A percentile compares a stretch with the other conserved stretches of the same genome.
Conservation (phyloP, 2,329 filamentous ascomycete genomes). For the Colletotrichum noveboracense region DNA sequence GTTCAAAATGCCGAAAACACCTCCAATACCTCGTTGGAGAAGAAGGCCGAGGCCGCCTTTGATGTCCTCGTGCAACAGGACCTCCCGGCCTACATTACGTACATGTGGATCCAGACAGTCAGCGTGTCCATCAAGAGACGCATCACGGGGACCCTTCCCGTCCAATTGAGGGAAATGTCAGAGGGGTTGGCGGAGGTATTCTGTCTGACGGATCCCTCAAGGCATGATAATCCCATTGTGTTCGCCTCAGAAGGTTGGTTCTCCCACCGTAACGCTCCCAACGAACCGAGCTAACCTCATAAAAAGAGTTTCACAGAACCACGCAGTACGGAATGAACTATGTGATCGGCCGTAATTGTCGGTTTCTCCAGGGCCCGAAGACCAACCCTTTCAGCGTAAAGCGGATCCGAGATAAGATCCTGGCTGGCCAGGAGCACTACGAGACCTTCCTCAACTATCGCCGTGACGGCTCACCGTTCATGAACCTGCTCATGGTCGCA, state of each 20-base stretch:
- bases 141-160: conserved; percentile 70
- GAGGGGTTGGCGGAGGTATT: conserved; percentile 80
- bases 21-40: conserved; percentile 62
- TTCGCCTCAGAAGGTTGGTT: conserved; percentile 74
- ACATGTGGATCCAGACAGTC: conserved; percentile 72
- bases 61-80: conserved; percentile 69
- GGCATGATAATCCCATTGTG: conserved; percentile 76
- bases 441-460: conserved; percentile 81
- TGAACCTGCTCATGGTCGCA: conserved; percentile 79
- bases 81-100: conserved; percentile 73
- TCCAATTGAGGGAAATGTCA: conserved; percentile 69
- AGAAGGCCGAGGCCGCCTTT: conserved; percentile 70
- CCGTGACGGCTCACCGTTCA: conserved; percentile 77
- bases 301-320: conserved; percentile 69
- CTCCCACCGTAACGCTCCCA: rapidly evolving
- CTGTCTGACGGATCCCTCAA: conserved; percentile 76
- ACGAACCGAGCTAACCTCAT: neutral
- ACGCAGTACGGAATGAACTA: conserved; percentile 79
- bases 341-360: conserved; percentile 76
- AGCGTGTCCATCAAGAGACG: conserved; percentile 71
- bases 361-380: conserved; percentile 77
- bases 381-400: conserved; percentile 68
- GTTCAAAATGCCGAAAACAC: conserved; percentile 54
- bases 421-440: conserved; percentile 70
- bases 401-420: conserved; percentile 65